Conservation (phyloP, 148 eudicot genomes). For the Fagopyrum homotropicum region DNA sequence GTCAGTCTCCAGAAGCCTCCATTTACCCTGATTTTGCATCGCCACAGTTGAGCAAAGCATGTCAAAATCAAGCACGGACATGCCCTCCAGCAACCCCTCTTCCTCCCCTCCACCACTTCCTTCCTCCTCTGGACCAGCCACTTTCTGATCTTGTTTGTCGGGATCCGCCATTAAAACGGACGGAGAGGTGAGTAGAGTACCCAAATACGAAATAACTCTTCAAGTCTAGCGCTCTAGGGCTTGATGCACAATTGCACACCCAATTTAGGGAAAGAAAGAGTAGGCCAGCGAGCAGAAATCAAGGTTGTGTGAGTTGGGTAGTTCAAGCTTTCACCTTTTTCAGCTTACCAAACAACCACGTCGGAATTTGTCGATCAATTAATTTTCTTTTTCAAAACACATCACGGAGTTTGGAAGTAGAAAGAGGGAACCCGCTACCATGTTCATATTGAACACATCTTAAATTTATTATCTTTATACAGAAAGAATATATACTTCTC, state of each 20-base stretch:
- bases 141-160: constrained; percentile 19
- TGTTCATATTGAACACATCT: too few relatives aligned
- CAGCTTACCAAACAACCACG: neutral
- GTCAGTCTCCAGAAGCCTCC: constrained; percentile 37
- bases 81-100: constrained; percentile 44
- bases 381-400: neutral
- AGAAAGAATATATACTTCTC: too few relatives aligned
- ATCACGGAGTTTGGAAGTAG: too few relatives aligned
- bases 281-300: neutral
- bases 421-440: too few relatives aligned
- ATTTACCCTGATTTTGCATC: constrained; percentile 77
- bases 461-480: too few relatives aligned
- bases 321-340: neutral
- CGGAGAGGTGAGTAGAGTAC: neutral
- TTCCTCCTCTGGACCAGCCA: neutral
- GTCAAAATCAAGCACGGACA: constrained; percentile 73
- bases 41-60: constrained; percentile 82
- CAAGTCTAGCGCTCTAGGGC: neutral
- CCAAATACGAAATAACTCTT: neutral
- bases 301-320: neutral
- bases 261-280: neutral
- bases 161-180: constrained; percentile 24
- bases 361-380: neutral
- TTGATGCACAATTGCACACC: neutral
- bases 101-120: constrained; percentile 40